phyloP scores from a whole-genome alignment of 176 grass and related monocot species.

The Phyllostachys edulis region DNA sequence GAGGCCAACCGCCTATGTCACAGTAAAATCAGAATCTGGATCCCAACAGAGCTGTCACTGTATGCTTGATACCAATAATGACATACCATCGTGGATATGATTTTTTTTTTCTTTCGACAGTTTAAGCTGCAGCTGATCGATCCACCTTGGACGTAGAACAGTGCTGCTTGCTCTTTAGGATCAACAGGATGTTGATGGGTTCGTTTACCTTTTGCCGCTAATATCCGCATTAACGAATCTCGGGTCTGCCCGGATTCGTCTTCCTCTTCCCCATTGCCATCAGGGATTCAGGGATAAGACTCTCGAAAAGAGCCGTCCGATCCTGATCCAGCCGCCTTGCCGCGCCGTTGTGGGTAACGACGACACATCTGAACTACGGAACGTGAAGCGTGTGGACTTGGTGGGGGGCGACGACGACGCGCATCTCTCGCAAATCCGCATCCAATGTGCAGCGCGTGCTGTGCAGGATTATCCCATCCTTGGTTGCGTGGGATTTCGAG shows the following conservation, averaged over 20 bases:
- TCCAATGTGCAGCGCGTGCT: conserved; percentile 24
- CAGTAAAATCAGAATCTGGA: no score
- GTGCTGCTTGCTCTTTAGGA: not conserved
- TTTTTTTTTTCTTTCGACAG: no score
- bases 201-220: not conserved
- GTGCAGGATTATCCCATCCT: not conserved
- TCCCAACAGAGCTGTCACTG: no score
- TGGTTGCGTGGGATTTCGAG: not conserved
- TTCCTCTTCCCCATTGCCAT: not conserved
- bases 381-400: conserved; percentile 4
- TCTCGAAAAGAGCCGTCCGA: not conserved
- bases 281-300: not conserved
- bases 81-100: no score
- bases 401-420: not conserved
- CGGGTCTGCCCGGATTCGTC: no score
- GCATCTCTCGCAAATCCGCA: not conserved
- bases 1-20: no score
- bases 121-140: not conserved
- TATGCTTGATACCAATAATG: no score
- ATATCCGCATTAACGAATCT: no score
- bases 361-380: not conserved
- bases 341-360: not conserved
- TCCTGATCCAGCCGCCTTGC: not conserved
- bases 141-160: not conserved
- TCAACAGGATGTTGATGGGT: not conserved